Conservation (phyloP, 2,329 filamentous ascomycete genomes). For the Pestalotiopsis sp. region DNA sequence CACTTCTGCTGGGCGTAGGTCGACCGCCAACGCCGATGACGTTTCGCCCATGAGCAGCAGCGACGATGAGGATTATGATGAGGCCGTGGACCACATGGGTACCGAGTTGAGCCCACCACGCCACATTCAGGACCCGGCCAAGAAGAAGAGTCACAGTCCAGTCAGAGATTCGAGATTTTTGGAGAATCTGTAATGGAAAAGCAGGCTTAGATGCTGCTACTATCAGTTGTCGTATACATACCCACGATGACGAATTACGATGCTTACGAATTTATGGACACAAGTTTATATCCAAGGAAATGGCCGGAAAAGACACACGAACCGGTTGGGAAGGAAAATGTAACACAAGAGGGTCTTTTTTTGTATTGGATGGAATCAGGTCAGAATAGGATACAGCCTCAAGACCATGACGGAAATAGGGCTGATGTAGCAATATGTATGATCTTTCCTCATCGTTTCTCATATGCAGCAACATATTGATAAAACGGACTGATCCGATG, state of each 20-base stretch:
- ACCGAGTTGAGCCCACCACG: slow-evolving; percentile 39
- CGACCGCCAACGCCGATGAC: slow-evolving; percentile 24
- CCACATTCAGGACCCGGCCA: slow-evolving; percentile 34
- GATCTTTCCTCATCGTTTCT: not conserved
- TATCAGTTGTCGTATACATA: not conserved
- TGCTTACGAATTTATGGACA: not conserved
- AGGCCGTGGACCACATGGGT: slow-evolving; percentile 48
- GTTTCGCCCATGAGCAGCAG: slow-evolving; percentile 33
- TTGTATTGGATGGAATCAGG: not conserved
- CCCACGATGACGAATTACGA: not conserved
- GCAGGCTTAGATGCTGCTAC: not conserved
- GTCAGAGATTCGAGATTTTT: slow-evolving; percentile 60
- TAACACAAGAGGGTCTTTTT: not conserved
- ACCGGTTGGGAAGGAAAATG: not conserved
- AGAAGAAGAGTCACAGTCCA: slow-evolving; percentile 52
- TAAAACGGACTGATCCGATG: not conserved
- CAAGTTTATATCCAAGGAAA: not conserved
- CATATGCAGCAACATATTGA: not conserved
- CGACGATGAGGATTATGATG: slow-evolving; percentile 40
- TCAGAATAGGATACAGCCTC: not conserved
- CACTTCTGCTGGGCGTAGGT: slow-evolving; percentile 12
- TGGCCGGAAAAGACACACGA: not conserved
- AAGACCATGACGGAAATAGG: not conserved
- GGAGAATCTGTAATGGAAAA: slow-evolving; percentile 49
- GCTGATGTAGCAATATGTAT: not conserved